Conservation (phyloP, 129 eudicot species). For the Lactuca sativa region DNA sequence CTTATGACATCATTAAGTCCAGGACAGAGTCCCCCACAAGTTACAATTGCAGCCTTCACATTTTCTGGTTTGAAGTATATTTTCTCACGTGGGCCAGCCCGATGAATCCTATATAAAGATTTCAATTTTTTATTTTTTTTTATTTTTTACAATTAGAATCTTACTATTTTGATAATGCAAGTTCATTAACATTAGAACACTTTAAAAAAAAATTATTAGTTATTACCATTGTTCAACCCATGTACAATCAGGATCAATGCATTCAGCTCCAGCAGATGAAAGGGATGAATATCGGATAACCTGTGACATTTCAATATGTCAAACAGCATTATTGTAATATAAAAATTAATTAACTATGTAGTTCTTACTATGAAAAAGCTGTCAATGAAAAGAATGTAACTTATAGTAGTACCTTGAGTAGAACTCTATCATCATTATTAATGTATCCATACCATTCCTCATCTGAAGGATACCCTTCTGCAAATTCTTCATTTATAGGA, state of each 20-base stretch:
- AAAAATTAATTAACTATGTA: background rate
- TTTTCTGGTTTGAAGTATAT: conserved; percentile 93
- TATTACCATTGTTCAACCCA: conserved; percentile 98
- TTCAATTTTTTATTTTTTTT: background rate
- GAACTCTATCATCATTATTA: conserved; percentile 81
- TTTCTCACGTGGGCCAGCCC: conserved; percentile 97
- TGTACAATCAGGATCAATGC: conserved; percentile 87
- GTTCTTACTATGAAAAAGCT: too few species aligned
- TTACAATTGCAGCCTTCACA: conserved; percentile 92
- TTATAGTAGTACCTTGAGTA: conserved; percentile 70
- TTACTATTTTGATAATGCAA: too few species aligned
- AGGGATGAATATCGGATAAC: conserved; percentile 82
- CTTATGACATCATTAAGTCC: conserved; percentile 96
- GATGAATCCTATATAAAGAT: conserved; percentile 82
- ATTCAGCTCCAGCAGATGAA: conserved; percentile 95
- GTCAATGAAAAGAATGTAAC: background rate
- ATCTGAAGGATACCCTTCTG: conserved; percentile 89
- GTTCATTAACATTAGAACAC: background rate
- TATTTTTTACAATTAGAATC: conserved; percentile 7
- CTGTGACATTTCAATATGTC: conserved; percentile 41
- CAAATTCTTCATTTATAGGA: conserved; percentile 63
- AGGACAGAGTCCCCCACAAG: conserved; percentile 99
- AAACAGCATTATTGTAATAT: conserved; percentile 1
- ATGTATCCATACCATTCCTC: conserved; percentile 96
- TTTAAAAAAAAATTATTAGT: background rate